These are phyloP conservation scores for Quercus cerris DNA, from an alignment of 306 rosid genomes.

Conservation along the genomic window DNA sequence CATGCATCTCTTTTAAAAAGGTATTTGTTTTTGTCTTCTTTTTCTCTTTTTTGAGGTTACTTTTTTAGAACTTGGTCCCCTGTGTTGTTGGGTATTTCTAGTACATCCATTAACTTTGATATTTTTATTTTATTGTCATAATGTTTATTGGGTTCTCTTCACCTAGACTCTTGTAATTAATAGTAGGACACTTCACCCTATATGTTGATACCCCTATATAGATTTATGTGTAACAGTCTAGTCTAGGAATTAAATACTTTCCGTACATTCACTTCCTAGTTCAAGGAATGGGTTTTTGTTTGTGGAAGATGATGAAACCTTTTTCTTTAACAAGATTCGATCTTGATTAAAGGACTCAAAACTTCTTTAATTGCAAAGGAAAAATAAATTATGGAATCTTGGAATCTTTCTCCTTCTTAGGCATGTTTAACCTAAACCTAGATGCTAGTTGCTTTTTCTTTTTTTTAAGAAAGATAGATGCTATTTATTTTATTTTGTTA, in stretches of 20 bases:
- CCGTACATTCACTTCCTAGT: background rate
- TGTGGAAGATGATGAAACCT: slow-evolving; percentile 6
- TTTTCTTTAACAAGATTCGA: background rate
- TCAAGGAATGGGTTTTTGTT: slow-evolving; percentile 14
- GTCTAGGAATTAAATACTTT: background rate
- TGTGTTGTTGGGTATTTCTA: slow-evolving; percentile 28
- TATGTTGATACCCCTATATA: background rate
- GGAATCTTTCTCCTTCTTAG: slow-evolving; percentile 32
- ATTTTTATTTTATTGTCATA: background rate
- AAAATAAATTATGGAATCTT: background rate
- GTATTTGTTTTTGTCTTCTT: background rate
- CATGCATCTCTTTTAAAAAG: slow-evolving; percentile 35
- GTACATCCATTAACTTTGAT: slow-evolving; percentile 11
- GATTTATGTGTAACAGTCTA: background rate
- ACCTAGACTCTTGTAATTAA: slow-evolving; percentile 19
- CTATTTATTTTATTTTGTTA: no score
- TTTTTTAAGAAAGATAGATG: no score
- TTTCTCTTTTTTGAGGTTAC: background rate
- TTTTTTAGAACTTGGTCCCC: slow-evolving; percentile 32
- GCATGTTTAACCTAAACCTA: slow-evolving; percentile 7
- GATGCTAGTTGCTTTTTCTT: slow-evolving; percentile 21
- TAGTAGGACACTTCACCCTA: background rate
- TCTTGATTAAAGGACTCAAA: background rate
- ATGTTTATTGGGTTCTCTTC: slow-evolving; percentile 29
- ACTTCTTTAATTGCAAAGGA: background rate